Conservation (phyloP, 768 basidiomycete species). For the Russula compacta region DNA sequence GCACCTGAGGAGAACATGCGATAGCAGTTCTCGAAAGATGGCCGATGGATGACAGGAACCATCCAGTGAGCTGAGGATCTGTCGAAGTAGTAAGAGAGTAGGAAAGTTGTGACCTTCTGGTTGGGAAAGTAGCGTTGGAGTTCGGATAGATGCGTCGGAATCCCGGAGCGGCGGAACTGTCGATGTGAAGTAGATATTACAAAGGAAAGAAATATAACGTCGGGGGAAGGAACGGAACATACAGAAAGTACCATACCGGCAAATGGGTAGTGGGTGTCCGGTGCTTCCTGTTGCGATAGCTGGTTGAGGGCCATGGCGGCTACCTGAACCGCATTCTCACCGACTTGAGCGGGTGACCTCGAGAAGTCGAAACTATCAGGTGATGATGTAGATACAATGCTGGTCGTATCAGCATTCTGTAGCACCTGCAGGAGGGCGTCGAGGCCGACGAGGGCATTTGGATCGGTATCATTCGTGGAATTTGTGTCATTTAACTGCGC, state of each 20-base stretch:
- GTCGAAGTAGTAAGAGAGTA: slow-evolving; percentile 22
- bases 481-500: not conserved
- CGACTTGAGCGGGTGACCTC: not conserved
- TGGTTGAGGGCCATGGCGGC: slow-evolving; percentile 19
- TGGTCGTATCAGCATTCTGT: slow-evolving; percentile 4
- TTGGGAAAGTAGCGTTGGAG: slow-evolving; percentile 19
- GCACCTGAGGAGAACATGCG: slow-evolving; percentile 16
- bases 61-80: slow-evolving; percentile 20
- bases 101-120: slow-evolving; percentile 19
- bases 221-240: not conserved
- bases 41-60: slow-evolving; percentile 20
- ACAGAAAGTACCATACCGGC: not conserved
- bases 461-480: slow-evolving; percentile 7
- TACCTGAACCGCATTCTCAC: slow-evolving; percentile 16
- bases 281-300: slow-evolving; percentile 17
- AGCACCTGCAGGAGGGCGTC: slow-evolving; percentile 21
- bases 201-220: not conserved
- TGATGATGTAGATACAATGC: not conserved
- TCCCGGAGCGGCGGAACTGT: slow-evolving; percentile 8
- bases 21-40: slow-evolving; percentile 20
- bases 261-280: not conserved
- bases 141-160: not conserved
- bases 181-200: not conserved
- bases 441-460: slow-evolving; percentile 13
- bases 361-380: not conserved